Percentiles rank a stretch among this genome's conserved stretches.
Evolutionary conservation across 345 rosid genomes (phyloP).

Genomic region (Acer yangbiense): DNA sequence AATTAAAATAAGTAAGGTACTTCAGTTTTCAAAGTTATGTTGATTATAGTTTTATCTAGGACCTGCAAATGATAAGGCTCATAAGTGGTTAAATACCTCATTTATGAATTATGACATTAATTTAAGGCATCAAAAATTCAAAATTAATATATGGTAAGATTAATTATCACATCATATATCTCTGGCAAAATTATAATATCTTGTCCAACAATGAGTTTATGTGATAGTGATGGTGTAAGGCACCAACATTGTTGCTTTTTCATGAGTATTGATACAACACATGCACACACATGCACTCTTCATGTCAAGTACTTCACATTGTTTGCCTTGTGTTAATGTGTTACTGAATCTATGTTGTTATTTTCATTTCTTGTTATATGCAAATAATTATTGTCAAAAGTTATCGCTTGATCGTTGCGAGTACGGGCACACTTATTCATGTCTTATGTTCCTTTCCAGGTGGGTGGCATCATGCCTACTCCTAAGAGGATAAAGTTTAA

Average conservation of each 20-base stretch:
- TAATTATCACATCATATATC: not conserved
- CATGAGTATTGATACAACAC: too few species aligned
- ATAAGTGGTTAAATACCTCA: not conserved
- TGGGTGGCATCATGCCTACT: slow-evolving; percentile 52
- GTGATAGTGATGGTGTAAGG: not conserved
- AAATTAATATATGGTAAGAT: not conserved
- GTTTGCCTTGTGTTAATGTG: slow-evolving; percentile 1
- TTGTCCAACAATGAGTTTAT: not conserved
- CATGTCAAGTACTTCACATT: not conserved
- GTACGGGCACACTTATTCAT: not conserved
- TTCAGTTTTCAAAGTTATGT: not conserved
- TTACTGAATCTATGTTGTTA: not conserved
- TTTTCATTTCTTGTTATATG: not conserved
- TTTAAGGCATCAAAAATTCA: not conserved
- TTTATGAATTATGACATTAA: not conserved
- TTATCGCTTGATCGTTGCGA: not conserved
- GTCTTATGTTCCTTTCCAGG: slow-evolving; percentile 42
- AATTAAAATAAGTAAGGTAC: not conserved
- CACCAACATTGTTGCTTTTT: not conserved
- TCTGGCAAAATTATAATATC: not conserved
- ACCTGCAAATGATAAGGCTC: too few species aligned
- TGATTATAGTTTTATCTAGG: not conserved
- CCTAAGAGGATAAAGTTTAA: slow-evolving; percentile 83
- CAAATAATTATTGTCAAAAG: not conserved
- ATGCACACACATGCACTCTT: not conserved